Base-by-base conservation (phyloP, 306 rosid genomes). In the Hippophae rhamnoides region DNA sequence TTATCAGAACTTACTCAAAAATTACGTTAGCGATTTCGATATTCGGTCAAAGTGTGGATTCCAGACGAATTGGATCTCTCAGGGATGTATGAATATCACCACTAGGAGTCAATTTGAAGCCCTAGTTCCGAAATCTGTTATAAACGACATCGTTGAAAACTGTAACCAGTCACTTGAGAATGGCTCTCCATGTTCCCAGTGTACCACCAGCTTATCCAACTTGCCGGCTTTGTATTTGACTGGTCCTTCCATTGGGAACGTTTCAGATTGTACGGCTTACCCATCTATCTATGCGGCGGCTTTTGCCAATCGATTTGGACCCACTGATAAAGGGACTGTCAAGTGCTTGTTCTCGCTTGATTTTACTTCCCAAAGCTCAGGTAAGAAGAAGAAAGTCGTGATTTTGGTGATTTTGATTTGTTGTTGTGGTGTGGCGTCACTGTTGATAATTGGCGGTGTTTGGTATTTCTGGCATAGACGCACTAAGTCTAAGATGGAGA, bases 1-100 rank as follows among this genome's bases (percentile, higher is more conserved):
- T 10, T 78, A 64, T 65, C 81, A 81, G 13, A 0, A 51, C 45
- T 61, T 72, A 10, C 49, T 67, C 52, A 23, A 13, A 40, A 9
- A 53, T 2, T 42, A 48, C 65, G 1, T 13, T 60, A 44, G 76
- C 43, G 26, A 43, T 43, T 81, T 78, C 58, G 68, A 81, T 13
- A 74, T 81, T 27, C 74, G 76, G 11, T 13, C 67, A 56, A 50
- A 71, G 12, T 81, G 86, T 13, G 86, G 86, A 14, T 81, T 69
- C 63, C n/a, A 66, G 6, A 78, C 86, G 55, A 46, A 60, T 13
- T 81, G 86, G 86, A 81, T 81, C 66, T 60, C 66, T 64, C 66
- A 83, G 13, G 98, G 96, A 1, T 92, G 96, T 72, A 73, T 77
- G 88, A 83, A 78, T 77, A 72, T 92, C 74, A 79, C 82, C 52